These are phyloP conservation scores for Gracilariopsis chorda DNA, from an alignment of 23 red algal species.

Conservation along the genomic window DNA sequence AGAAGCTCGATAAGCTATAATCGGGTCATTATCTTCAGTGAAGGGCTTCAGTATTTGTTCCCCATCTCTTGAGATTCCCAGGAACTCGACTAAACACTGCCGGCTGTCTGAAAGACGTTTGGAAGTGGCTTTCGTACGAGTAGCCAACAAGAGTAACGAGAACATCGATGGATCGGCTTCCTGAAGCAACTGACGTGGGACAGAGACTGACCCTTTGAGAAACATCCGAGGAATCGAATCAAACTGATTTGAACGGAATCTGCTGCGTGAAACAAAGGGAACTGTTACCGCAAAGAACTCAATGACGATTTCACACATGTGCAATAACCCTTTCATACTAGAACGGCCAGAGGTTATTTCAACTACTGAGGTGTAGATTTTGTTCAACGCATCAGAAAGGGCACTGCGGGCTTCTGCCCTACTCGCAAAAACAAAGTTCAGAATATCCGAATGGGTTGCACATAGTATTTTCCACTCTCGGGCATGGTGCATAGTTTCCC, in stretches of 20 bases:
- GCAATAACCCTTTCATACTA: constrained; percentile 8
- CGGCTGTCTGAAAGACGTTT: constrained; percentile 46
- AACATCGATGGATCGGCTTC: constrained; percentile 49
- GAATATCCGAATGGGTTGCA: constrained; percentile 10
- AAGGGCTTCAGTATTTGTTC: constrained; percentile 3
- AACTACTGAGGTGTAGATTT: not conserved
- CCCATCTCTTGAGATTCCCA: not conserved
- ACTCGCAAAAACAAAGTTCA: constrained; percentile 27
- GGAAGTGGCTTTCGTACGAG: not conserved
- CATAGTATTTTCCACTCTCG: constrained; percentile 63
- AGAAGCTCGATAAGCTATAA: constrained; percentile 33
- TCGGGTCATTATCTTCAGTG: constrained; percentile 40
- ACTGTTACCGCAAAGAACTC: constrained; percentile 41
- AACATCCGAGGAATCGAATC: constrained; percentile 51
- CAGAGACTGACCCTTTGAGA: constrained; percentile 33
- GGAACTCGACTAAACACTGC: constrained; percentile 49
- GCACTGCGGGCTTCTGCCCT: not conserved
- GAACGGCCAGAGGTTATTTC: constrained; percentile 49
- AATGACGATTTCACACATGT: constrained; percentile 41
- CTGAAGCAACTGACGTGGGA: constrained; percentile 9
- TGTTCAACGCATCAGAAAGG: not conserved
- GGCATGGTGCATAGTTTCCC: constrained; percentile 50
- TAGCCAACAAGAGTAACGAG: constrained; percentile 22
- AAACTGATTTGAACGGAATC: not conserved
- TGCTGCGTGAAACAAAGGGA: constrained; percentile 9